Evolutionary conservation across 2,329 filamentous ascomycete species (phyloP).

Genomic region (Cladosporium sphaerospermum): DNA sequence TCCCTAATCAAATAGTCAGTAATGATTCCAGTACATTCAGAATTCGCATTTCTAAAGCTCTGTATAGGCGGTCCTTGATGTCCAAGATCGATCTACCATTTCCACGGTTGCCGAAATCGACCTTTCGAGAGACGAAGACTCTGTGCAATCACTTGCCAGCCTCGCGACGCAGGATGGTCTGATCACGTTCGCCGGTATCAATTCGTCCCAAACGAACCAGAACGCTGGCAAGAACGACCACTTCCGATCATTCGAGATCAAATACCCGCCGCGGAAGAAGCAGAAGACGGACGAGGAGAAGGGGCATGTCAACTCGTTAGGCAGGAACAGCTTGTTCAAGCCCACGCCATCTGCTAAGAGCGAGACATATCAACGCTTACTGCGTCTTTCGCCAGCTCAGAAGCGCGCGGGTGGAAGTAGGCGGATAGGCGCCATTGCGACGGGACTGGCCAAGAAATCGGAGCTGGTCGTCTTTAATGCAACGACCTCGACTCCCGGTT

Average conservation of each 20-base stretch:
- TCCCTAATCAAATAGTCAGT: slow-evolving; percentile 79
- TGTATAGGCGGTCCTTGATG: slow-evolving; percentile 62
- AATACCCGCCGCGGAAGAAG: slow-evolving; percentile 45
- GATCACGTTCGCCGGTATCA: slow-evolving; percentile 67
- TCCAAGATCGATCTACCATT: slow-evolving; percentile 59
- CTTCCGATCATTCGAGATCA: slow-evolving; percentile 67
- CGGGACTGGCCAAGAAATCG: slow-evolving; percentile 63
- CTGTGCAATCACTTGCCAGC: slow-evolving; percentile 73
- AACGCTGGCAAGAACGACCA: slow-evolving; percentile 75
- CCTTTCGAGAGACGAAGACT: slow-evolving; percentile 79
- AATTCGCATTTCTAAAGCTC: not conserved
- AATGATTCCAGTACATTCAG: not conserved
- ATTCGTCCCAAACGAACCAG: slow-evolving; percentile 67
- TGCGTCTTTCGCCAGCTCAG: slow-evolving; percentile 51
- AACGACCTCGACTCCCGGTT: slow-evolving; percentile 46
- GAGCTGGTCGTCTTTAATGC: slow-evolving; percentile 78
- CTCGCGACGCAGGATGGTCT: slow-evolving; percentile 54
- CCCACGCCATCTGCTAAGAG: slow-evolving; percentile 38
- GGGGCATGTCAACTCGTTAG: slow-evolving; percentile 39
- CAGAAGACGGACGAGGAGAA: slow-evolving; percentile 29
- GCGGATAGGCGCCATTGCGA: slow-evolving; percentile 71
- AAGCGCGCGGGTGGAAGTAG: slow-evolving; percentile 44
- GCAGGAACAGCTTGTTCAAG: slow-evolving; percentile 48
- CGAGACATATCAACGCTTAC: slow-evolving; percentile 55
- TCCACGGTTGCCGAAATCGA: slow-evolving; percentile 64